Base-by-base conservation (phyloP, 1,284 basidiomycete genomes). In the Ustilago sp. region DNA sequence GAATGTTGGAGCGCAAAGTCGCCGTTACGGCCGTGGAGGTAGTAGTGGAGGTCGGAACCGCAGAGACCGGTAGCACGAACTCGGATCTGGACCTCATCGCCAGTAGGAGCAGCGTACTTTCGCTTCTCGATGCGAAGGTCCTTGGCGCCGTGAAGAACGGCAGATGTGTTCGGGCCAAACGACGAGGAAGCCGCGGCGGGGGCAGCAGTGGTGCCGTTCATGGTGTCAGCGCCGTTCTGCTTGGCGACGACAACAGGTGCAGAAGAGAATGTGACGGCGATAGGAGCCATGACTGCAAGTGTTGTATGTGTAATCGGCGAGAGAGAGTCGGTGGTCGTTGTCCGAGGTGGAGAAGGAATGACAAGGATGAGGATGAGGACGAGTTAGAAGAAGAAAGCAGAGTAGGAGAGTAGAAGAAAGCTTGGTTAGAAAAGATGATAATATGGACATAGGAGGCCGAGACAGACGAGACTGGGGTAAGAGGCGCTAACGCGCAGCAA, bases 31-130 rank as follows among this genome's bases (percentile, higher is more conserved):
- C 81, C 81, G 68, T 82, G 81, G 4, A 76, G 59, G 61, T 66
- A 82, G 77, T 82, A 82, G 69, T 82, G 81, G n/a, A 78, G 67
- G 60, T 82, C 80, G n/a, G 75, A 79, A 7, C 81, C 95, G 84
- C 95, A 98, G 59, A 98, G 90, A 59, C 95, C 95, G 12, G 95
- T 98, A 47, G 93, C 89, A 59, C 90, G 89, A 76, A 97, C 88
- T 69, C 89, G 88, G 83, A 95, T 90, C 87, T 93, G 92, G 43
- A 90, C 92, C 35, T 83, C 76, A 78, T 90, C 89, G 28, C 89
- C 87, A 17, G 89, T 88, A 35, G 93, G 93, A 0, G 91, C 89
- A 89, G 90, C 90, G 79, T 91, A 86, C 59, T 89, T 88, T 66
- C 92, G 91, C 57, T 90, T 87, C 82, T 93, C 92, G 12, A 88